These are phyloP conservation scores for Clonostachys byssicola DNA, from an alignment of 2,329 filamentous ascomycete genomes.

Conservation along the genomic window DNA sequence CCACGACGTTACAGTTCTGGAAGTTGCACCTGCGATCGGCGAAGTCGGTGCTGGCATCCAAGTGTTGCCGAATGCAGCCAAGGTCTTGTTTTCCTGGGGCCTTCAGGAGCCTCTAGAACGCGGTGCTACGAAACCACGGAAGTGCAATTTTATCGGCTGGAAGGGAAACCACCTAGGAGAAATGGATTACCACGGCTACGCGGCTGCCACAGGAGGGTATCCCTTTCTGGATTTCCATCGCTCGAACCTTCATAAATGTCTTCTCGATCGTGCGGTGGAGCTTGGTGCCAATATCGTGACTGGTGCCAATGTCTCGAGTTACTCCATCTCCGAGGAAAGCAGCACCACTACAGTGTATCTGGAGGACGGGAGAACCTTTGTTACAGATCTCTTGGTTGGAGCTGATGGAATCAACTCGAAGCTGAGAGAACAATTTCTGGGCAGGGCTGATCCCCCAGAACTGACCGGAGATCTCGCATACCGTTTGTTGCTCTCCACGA, in stretches of 20 bases:
- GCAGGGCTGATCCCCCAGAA: slow-evolving; percentile 34
- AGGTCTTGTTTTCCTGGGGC: slow-evolving; percentile 14
- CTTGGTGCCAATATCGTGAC: slow-evolving; percentile 30
- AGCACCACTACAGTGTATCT: slow-evolving; percentile 12
- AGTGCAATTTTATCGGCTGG: slow-evolving; percentile 17
- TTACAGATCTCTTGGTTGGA: slow-evolving; percentile 39
- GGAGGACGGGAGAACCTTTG: slow-evolving; percentile 20
- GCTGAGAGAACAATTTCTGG: slow-evolving; percentile 36
- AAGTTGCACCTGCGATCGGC: slow-evolving; percentile 12
- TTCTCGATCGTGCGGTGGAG: slow-evolving; percentile 28
- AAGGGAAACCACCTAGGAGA: slow-evolving; percentile 13
- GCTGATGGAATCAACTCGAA: slow-evolving; percentile 32
- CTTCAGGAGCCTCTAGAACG: slow-evolving; percentile 8
- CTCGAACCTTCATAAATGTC: slow-evolving; percentile 38
- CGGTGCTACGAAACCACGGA: slow-evolving; percentile 12
- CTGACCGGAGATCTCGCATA: slow-evolving; percentile 54
- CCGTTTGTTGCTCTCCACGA: slow-evolving; percentile 41
- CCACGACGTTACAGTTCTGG: slow-evolving; percentile 15
- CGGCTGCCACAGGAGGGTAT: slow-evolving; percentile 9
- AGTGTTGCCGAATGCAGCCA: slow-evolving; percentile 14
- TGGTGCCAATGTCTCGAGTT: not conserved
- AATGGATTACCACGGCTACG: slow-evolving; percentile 13
- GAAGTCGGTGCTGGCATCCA: slow-evolving; percentile 18
- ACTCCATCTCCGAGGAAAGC: slow-evolving; percentile 3
- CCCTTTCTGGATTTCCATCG: slow-evolving; percentile 46